A percentile compares a stretch with the other conserved stretches of the same genome.
These are phyloP conservation scores for Trichoderma oligosporum DNA, from an alignment of 2,329 filamentous ascomycete genomes.

Conservation along the genomic window DNA sequence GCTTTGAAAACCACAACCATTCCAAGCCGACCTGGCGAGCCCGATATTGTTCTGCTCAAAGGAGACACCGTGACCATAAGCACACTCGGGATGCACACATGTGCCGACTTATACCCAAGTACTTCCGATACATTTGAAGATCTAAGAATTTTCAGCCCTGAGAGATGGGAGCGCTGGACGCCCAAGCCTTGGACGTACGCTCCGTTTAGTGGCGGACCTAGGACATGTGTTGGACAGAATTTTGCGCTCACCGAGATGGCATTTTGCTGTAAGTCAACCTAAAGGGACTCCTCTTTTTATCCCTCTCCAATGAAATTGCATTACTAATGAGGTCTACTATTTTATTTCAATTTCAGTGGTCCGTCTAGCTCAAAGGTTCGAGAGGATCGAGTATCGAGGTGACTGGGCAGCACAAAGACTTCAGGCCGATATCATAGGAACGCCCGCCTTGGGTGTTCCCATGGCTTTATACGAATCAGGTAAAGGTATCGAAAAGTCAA, in stretches of 20 bases:
- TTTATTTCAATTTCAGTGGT: constrained; percentile 33
- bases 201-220: constrained; percentile 50
- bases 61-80: constrained; percentile 48
- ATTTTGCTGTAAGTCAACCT: constrained; percentile 38
- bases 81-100: constrained; percentile 49
- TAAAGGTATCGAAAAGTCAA: neutral
- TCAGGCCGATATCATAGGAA: constrained; percentile 41
- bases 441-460: constrained; percentile 38
- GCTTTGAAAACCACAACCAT: constrained; percentile 22
- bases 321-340: neutral
- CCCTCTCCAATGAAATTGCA: neutral
- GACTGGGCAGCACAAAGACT: constrained; percentile 41
- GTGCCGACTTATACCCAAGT: constrained; percentile 45
- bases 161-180: constrained; percentile 50
- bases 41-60: constrained; percentile 43
- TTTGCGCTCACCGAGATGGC: constrained; percentile 58
- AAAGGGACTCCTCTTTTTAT: neutral
- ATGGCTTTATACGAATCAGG: constrained; percentile 34
- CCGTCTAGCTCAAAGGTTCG: constrained; percentile 55
- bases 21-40: constrained; percentile 26
- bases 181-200: constrained; percentile 53
- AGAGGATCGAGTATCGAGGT: constrained; percentile 47
- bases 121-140: constrained; percentile 37
- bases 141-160: constrained; percentile 44
- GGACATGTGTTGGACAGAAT: constrained; percentile 56